Evolutionary conservation across 176 grass and related monocot genomes (phyloP).

Genomic region (Areca catechu): DNA sequence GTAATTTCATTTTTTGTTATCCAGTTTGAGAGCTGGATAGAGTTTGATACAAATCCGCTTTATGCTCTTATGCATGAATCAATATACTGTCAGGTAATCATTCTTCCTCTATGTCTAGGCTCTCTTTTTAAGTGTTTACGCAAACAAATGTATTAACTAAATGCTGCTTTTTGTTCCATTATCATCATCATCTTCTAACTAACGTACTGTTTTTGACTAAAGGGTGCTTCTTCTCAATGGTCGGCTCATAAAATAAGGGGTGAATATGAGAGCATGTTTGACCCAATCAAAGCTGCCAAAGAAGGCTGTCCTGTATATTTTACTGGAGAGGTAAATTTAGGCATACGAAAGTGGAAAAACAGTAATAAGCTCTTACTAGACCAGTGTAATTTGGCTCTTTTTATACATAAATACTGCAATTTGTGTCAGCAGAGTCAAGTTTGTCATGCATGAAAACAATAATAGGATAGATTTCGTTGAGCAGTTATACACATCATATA

Average conservation of each 20-base stretch:
- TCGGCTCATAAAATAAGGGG: constrained; percentile 57
- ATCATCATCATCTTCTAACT: background rate
- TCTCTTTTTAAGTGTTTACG: background rate
- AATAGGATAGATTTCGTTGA: too few relatives aligned
- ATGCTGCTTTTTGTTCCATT: background rate
- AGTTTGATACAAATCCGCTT: constrained; percentile 76
- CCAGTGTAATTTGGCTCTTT: too few relatives aligned
- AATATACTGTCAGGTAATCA: constrained; percentile 82
- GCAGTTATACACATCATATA: too few relatives aligned
- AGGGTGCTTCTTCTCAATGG: constrained; percentile 85
- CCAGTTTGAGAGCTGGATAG: constrained; percentile 80
- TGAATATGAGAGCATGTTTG: constrained; percentile 59
- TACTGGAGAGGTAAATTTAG: constrained; percentile 64
- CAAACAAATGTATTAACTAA: background rate
- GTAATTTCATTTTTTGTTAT: background rate
- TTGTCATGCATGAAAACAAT: too few relatives aligned
- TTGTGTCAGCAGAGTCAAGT: too few relatives aligned
- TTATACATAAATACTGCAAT: too few relatives aligned
- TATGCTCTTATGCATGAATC: constrained; percentile 84
- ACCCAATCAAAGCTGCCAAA: constrained; percentile 67
- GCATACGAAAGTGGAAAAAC: too few relatives aligned
- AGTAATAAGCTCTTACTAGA: too few relatives aligned
- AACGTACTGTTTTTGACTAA: constrained; percentile 13
- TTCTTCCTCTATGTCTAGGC: constrained; percentile 2
- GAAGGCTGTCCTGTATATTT: constrained; percentile 71